Percentiles rank a stretch among this genome's conserved stretches.
Conservation (phyloP, 2,329 filamentous ascomycete genomes). For the Aspergillus cejpii region DNA sequence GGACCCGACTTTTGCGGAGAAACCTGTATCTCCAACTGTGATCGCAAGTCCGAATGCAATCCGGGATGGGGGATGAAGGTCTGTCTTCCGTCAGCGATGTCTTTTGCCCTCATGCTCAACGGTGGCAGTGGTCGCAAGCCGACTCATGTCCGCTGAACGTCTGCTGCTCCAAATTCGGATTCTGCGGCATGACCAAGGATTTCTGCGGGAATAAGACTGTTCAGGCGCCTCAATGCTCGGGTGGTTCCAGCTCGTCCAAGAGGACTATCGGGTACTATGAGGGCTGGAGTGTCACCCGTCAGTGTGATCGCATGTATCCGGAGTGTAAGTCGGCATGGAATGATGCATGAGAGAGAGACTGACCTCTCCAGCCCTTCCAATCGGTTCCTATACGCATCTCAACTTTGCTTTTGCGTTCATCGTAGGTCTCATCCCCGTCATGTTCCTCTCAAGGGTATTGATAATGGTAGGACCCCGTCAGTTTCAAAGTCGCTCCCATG, state of each 20-base stretch:
- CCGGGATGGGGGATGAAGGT: conserved; percentile 1
- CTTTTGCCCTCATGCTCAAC: not conserved
- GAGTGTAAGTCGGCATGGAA: conserved; percentile 11
- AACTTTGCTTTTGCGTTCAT: conserved; percentile 11
- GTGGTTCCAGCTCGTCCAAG: not conserved
- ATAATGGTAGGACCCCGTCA: conserved; percentile 1
- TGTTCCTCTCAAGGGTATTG: not conserved
- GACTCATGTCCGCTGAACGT: conserved; percentile 3
- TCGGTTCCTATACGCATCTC: conserved; percentile 9
- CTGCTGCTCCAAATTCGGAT: conserved; percentile 7
- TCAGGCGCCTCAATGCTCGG: not conserved
- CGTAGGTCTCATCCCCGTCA: not conserved
- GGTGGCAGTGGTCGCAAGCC: not conserved
- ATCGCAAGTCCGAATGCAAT: conserved; percentile 4
- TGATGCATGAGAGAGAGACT: too few relatives aligned
- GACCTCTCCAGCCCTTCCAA: conserved; percentile 1
- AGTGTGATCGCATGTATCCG: conserved; percentile 16
- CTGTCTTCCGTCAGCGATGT: too few relatives aligned
- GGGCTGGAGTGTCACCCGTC: conserved; percentile 19
- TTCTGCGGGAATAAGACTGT: conserved; percentile 9
- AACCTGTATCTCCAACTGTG: conserved; percentile 4
- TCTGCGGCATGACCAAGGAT: conserved; percentile 6
- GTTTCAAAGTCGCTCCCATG: conserved; percentile 4
- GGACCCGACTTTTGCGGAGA: conserved; percentile 5
- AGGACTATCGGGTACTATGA: conserved; percentile 36